phyloP scores from a whole-genome alignment of 768 basidiomycete species.

The Dacryopinax spathularia region DNA sequence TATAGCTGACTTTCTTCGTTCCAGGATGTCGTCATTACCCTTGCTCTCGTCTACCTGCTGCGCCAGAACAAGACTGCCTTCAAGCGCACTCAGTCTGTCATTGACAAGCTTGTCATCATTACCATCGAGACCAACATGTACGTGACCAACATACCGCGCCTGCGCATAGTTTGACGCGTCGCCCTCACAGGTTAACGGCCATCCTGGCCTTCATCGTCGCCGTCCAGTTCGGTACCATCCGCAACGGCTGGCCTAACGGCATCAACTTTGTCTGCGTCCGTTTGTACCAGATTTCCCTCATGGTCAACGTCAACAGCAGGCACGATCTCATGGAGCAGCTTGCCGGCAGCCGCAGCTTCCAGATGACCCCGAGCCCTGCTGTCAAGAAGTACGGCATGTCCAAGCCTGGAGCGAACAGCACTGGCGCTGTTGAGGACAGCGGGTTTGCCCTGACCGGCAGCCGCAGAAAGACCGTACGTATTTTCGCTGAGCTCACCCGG shows the following conservation, averaged over 20 bases:
- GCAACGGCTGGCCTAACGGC: constrained; percentile 1
- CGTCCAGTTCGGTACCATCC: constrained; percentile 1
- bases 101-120: neutral
- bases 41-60: neutral
- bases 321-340: constrained; percentile 4
- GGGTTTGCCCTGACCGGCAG: neutral
- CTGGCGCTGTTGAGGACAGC: neutral
- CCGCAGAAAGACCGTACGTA: neutral
- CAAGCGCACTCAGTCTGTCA: neutral
- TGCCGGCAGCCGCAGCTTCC: constrained; percentile 4
- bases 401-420: neutral
- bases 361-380: neutral
- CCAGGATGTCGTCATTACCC: neutral
- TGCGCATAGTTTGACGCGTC: neutral
- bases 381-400: constrained; percentile 2
- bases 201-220: constrained; percentile 2
- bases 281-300: constrained; percentile 3
- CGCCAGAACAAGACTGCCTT: neutral
- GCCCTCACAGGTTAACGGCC: neutral
- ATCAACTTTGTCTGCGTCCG: constrained; percentile 3
- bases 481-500: too few species aligned
- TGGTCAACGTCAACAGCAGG: constrained; percentile 4
- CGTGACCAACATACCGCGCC: neutral
- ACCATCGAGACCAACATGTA: constrained; percentile 2
- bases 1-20: neutral